Evolutionary conservation across 2,329 filamentous ascomycete species (phyloP), one percentile per base, ranked within the genome.

Genomic region (Cylindrodendrum hubeiense): DNA sequence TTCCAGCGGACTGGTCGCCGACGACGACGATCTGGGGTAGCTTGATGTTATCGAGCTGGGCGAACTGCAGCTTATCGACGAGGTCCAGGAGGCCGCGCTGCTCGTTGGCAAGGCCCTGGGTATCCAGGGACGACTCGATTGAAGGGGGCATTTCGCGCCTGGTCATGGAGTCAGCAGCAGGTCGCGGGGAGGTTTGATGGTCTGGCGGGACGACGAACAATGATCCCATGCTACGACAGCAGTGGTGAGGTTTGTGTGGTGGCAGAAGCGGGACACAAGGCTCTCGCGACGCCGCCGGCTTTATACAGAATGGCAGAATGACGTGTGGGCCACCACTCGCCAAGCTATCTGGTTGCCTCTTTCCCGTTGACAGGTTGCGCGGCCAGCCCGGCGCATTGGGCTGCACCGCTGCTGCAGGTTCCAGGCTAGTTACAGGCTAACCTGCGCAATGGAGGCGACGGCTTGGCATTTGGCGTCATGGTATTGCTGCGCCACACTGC

Each of bases 11-110:
- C 76, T 90, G 88, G 73, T 90, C 87, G 30, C 89, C 88, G 34
- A 89, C 89, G 24, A 90, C 88, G 50, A 90, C 87, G 37, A 91
- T 86, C 71, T 91, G 87, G 1, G 87, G 87, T 0, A 90, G 80
- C 50, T 84, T 82, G 70, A 86, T 79, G 74, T 85, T 83, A 71
- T 87, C 79, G 74, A 87, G 76, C 74, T 87, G 81, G 66, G 82
- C 78, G 76, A 85, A 82, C 73, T 85, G 82, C n/a, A 89, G 81
- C 59, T 84, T 84, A 65, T 87, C 85, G 61, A 89, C 83, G 51
- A 87, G 84, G 67, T 90, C 86, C 43, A 90, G 80, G 41, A 90
- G 81, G 17, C 82, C 82, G 9, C 84, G 81, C 77, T 89, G 87
- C 71, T 89, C 87, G 62, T 83, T 79, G 46, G 83, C 84, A 50